phyloP scores from a whole-genome alignment of 164 flowering plant species.

The Euptelea pleiosperma region DNA sequence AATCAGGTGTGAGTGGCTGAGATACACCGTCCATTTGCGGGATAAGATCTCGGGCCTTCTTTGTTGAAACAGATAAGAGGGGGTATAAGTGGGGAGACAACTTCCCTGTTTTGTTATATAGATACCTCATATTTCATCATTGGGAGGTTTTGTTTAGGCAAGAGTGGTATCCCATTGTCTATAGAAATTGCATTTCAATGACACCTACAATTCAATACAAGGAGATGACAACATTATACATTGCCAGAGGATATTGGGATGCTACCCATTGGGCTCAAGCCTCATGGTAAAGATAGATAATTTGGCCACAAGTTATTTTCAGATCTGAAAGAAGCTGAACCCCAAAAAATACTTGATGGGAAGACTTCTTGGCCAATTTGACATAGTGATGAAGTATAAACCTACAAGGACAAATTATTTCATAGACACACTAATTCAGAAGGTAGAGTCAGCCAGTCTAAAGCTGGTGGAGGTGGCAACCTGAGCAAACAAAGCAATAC shows the following conservation, averaged over 20 bases:
- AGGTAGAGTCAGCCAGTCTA: neutral
- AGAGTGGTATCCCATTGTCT: neutral
- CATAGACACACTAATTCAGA: neutral
- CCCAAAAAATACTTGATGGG: slow-evolving; percentile 1
- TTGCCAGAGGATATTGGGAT: slow-evolving; percentile 2
- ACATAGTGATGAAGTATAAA: neutral
- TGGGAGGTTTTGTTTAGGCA: neutral
- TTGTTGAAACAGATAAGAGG: too few relatives aligned
- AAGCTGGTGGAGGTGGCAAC: neutral
- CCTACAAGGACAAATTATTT: neutral
- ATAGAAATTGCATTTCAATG: slow-evolving; percentile 1
- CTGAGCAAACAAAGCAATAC: neutral
- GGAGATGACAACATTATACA: slow-evolving; percentile 5
- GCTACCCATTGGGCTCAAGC: neutral
- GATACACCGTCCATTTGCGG: too few relatives aligned
- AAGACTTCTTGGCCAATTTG: slow-evolving; percentile 1
- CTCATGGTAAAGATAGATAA: slow-evolving; percentile 2
- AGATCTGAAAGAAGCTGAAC: neutral
- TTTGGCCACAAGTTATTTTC: slow-evolving; percentile 9
- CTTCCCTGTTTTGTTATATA: too few relatives aligned
- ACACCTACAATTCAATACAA: slow-evolving; percentile 8
- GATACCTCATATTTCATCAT: slow-evolving; percentile 14
- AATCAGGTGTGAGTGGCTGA: too few relatives aligned
- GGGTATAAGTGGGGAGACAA: too few relatives aligned
- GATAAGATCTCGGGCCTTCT: too few relatives aligned